These are phyloP conservation scores for Aspergillus aculeatus DNA, from an alignment of 2,329 filamentous ascomycete genomes.

Conservation along the genomic window DNA sequence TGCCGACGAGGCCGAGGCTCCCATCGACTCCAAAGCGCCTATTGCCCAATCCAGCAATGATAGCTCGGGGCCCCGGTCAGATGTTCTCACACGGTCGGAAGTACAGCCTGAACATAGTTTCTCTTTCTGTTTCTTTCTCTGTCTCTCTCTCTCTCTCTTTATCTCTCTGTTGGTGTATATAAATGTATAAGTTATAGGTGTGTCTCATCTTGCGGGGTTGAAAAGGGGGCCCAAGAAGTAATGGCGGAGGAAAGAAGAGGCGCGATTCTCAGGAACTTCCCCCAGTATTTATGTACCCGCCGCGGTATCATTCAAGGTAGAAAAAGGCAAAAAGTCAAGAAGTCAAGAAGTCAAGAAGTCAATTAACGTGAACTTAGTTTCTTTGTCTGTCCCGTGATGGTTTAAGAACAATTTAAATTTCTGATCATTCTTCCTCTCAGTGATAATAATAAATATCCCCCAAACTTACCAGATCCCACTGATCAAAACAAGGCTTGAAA, in stretches of 20 bases:
- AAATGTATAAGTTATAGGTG: too few relatives aligned
- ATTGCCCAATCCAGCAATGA: neutral
- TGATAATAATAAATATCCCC: neutral
- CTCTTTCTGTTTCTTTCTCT: neutral
- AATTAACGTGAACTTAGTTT: neutral
- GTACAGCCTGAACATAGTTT: neutral
- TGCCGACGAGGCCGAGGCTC: constrained; percentile 18
- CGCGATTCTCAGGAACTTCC: neutral
- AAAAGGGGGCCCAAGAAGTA: neutral
- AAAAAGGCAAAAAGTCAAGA: neutral
- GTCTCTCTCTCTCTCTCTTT: too few relatives aligned
- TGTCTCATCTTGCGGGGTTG: neutral
- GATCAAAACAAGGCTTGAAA: neutral
- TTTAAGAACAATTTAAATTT: neutral
- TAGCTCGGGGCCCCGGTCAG: constrained; percentile 5
- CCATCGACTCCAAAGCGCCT: constrained; percentile 9
- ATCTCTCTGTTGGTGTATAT: too few relatives aligned
- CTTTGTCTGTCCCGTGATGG: neutral
- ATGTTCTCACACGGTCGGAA: neutral
- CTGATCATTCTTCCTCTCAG: neutral
- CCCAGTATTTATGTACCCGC: too few relatives aligned
- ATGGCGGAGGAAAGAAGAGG: neutral
- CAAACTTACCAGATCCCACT: neutral
- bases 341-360: neutral
- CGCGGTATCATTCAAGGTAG: neutral